Conservation (phyloP, 768 basidiomycete genomes). For the Stropharia rugosoannulata region DNA sequence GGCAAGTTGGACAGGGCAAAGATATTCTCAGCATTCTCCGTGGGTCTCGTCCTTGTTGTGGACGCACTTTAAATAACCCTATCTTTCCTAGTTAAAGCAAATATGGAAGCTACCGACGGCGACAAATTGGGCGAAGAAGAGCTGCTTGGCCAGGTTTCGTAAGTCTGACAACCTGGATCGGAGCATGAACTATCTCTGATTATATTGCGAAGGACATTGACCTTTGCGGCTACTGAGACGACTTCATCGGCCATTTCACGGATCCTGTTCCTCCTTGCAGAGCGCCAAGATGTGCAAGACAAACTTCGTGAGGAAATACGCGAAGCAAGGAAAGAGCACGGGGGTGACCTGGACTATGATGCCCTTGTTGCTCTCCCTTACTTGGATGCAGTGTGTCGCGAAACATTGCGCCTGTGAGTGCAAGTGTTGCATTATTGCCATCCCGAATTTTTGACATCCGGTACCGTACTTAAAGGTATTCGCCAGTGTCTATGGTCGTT, state of each 20-base stretch:
- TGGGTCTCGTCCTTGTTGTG: slow-evolving; percentile 20
- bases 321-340: slow-evolving; percentile 14
- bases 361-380: slow-evolving; percentile 34
- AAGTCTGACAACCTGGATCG: slow-evolving; percentile 2
- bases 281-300: slow-evolving; percentile 19
- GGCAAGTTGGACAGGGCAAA: slow-evolving; percentile 36
- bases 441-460: background rate
- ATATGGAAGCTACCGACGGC: slow-evolving; percentile 29
- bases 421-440: slow-evolving; percentile 10
- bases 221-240: slow-evolving; percentile 24
- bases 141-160: slow-evolving; percentile 37
- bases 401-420: slow-evolving; percentile 36
- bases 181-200: background rate
- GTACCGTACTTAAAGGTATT: slow-evolving; percentile 11
- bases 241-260: slow-evolving; percentile 20
- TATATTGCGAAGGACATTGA: slow-evolving; percentile 1
- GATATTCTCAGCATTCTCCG: slow-evolving; percentile 48
- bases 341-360: slow-evolving; percentile 28
- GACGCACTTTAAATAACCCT: background rate
- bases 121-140: slow-evolving; percentile 34
- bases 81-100: slow-evolving; percentile 35
- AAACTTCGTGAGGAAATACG: slow-evolving; percentile 21
- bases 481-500: slow-evolving; percentile 19
- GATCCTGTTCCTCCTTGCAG: slow-evolving; percentile 17
- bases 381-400: slow-evolving; percentile 36